Base-by-base conservation (phyloP, 495 filamentous ascomycete genomes). In the Monascus purpureus region DNA sequence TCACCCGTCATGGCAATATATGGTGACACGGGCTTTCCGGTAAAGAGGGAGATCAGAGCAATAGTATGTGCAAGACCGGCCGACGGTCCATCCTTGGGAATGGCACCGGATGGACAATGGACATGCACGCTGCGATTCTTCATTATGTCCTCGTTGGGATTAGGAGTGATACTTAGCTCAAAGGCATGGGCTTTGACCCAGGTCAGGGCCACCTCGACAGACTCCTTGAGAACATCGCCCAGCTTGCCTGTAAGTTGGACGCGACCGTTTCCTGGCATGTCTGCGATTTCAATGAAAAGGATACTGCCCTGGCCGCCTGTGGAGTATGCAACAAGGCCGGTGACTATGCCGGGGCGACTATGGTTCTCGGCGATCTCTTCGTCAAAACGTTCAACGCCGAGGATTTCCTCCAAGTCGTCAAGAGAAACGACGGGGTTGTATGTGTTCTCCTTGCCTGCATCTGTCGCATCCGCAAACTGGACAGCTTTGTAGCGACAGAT, bases 1-100 rank as follows among this genome's bases (percentile, higher is more conserved):
- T 99, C 90, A 14, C 90, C 92, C 14, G 90, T 99, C 90, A 99
- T 99, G 28, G 90, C 90, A 45, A 96, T 73, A 17, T 80, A 84
- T 5, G 90, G 83, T 18, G 92, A 82, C 2, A 99, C 88, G 18
- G 81, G 59, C 44, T 86, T 86, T 35, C 82, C 83, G 11, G 73
- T 77, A 54, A 99, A 95, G 23, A 99, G 63, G 6, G 82, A 92
- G 43, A 95, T 82, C 34, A 99, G 65, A 7, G 84, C 92, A 38
- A 99, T 74, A 0, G 88, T 88, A 57, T 96, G 93, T 20, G 86
- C 83, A 33, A 96, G 77, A 25, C 90, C 90, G 27, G 88, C 92
- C 22, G 80, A 86, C 1, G 75, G 75, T 0, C 84, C 84, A 43
- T 90, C 87, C 64, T 96, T 99, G 22, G 90, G 90, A 31, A 95